Evolutionary conservation across 2,329 filamentous ascomycete genomes (phyloP).

Genomic region (Penicillium hordei): DNA sequence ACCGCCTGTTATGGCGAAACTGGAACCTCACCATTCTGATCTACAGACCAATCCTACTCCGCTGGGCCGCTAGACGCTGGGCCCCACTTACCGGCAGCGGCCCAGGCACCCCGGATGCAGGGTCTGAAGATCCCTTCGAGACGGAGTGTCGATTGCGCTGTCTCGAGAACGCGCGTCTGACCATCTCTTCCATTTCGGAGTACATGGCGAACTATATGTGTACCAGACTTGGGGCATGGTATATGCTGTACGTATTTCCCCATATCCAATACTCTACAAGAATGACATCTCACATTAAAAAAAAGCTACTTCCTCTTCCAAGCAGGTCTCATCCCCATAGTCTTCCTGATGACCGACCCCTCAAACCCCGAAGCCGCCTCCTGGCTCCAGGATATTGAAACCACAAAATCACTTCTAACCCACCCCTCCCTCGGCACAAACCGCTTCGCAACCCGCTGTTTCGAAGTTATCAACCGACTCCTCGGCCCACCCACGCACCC

Average conservation of each 20-base stretch:
- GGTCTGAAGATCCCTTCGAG: constrained; percentile 39
- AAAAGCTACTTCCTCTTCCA: constrained; percentile 47
- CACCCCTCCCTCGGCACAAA: constrained; percentile 42
- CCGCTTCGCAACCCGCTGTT: constrained; percentile 40
- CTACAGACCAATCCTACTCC: constrained; percentile 45
- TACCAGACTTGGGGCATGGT: constrained; percentile 46
- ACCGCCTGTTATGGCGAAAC: constrained; percentile 44
- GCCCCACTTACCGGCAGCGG: constrained; percentile 25
- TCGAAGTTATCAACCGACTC: constrained; percentile 42
- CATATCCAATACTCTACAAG: not conserved
- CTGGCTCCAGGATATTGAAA: constrained; percentile 43
- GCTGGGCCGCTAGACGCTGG: constrained; percentile 41
- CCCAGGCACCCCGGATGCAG: constrained; percentile 24
- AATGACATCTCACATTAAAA: not conserved
- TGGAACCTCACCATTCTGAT: constrained; percentile 48
- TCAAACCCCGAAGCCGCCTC: constrained; percentile 37
- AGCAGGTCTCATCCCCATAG: constrained; percentile 45
- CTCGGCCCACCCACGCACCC: constrained; percentile 31
- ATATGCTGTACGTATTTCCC: constrained; percentile 39
- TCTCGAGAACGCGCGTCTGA: constrained; percentile 42
- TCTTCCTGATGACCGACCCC: constrained; percentile 46
- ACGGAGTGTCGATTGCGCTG: constrained; percentile 42
- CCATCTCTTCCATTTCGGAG: constrained; percentile 44
- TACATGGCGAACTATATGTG: constrained; percentile 43
- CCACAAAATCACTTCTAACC: constrained; percentile 42